Evolutionary conservation across 148 eudicot genomes (phyloP).

Genomic region (Gaultheria prostrata): DNA sequence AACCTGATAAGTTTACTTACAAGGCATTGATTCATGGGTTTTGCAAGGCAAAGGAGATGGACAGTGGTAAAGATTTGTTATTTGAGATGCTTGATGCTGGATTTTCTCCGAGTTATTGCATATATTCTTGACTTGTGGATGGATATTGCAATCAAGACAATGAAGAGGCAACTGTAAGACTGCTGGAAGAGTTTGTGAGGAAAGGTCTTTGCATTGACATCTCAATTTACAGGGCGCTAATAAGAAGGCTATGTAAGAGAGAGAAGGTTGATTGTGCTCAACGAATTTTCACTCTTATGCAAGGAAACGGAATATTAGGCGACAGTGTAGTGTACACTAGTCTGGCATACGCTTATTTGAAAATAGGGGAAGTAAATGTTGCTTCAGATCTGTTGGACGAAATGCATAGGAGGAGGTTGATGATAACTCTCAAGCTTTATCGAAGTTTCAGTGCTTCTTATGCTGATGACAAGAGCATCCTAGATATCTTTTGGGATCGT

Average conservation of each 20-base stretch:
- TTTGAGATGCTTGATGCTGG: constrained; percentile 70
- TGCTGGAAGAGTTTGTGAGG: constrained; percentile 51
- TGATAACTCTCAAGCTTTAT: constrained; percentile 60
- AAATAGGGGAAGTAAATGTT: constrained; percentile 41
- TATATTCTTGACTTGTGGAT: constrained; percentile 83
- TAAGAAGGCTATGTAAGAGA: constrained; percentile 73
- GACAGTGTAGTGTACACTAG: constrained; percentile 67
- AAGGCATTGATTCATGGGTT: constrained; percentile 86
- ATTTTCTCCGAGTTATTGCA: constrained; percentile 61
- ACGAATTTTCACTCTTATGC: constrained; percentile 51
- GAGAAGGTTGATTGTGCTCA: constrained; percentile 63
- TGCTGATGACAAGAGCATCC: constrained; percentile 35
- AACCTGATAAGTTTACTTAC: constrained; percentile 58
- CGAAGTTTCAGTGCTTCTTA: constrained; percentile 59
- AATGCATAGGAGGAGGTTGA: constrained; percentile 69
- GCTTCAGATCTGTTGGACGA: constrained; percentile 63
- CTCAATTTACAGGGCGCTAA: constrained; percentile 74
- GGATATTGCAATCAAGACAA: constrained; percentile 51
- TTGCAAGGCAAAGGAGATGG: constrained; percentile 51
- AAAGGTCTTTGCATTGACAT: constrained; percentile 58
- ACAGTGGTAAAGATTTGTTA: constrained; percentile 60
- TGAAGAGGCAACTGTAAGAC: constrained; percentile 51
- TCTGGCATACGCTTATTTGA: constrained; percentile 66
- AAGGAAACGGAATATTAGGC: constrained; percentile 64
- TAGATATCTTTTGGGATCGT: constrained; percentile 65